phyloP scores from a whole-genome alignment of 2,329 filamentous ascomycete genomes.

The Venturia asperata region DNA sequence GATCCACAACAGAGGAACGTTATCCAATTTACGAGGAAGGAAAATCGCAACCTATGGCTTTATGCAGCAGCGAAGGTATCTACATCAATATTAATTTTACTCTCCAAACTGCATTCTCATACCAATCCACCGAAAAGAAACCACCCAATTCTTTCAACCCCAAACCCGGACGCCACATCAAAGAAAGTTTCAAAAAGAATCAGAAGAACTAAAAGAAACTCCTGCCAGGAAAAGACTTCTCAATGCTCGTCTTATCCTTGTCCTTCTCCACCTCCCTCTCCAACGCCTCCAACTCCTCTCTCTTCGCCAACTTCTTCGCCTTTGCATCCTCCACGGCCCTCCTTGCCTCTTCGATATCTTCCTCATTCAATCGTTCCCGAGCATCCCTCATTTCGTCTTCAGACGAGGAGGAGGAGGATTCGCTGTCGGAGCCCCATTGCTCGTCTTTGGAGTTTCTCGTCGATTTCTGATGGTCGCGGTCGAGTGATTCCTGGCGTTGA shows the following conservation, averaged over 20 bases:
- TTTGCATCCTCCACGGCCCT: background rate
- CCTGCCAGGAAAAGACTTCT: background rate
- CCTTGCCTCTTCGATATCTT: background rate
- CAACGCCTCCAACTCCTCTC: background rate
- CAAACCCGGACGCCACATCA: background rate
- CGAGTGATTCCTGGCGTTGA: background rate
- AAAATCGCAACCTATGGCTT: background rate
- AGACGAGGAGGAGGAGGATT: background rate
- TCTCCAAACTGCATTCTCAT: background rate
- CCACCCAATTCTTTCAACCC: background rate
- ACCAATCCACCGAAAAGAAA: background rate
- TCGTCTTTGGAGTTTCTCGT: background rate
- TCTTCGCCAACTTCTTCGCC: background rate
- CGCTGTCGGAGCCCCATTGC: background rate
- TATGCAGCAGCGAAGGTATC: constrained; percentile 3
- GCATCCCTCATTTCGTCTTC: background rate
- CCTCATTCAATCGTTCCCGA: background rate
- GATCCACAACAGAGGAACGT: background rate
- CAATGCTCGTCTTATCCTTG: background rate
- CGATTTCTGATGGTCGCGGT: background rate
- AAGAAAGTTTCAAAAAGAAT: background rate
- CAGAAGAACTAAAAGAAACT: background rate
- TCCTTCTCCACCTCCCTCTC: background rate
- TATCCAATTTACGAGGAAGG: background rate
- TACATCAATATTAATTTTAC: background rate